A percentile compares a stretch with the other conserved stretches of the same genome.
These are phyloP conservation scores for Phytophthora colocasiae DNA, from an alignment of 352 stramenopile genomes.

Conservation along the genomic window DNA sequence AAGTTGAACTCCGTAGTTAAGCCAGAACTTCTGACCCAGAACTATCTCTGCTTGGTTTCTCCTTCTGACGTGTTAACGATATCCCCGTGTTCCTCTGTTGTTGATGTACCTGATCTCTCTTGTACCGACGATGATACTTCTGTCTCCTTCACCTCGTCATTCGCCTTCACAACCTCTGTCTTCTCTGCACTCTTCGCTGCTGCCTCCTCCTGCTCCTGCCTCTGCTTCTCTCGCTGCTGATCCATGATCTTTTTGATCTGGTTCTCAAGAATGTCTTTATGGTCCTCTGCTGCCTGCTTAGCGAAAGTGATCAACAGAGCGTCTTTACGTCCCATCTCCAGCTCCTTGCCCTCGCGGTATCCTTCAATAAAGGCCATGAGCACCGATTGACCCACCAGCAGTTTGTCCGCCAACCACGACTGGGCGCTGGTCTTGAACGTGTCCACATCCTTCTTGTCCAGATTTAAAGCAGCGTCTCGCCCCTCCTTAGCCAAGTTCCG, in stretches of 20 bases:
- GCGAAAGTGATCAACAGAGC: constrained; percentile 78
- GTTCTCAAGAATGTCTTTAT: constrained; percentile 74
- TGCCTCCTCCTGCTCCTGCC: constrained; percentile 35
- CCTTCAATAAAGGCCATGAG: constrained; percentile 86
- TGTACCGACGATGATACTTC: neutral
- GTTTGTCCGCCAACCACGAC: constrained; percentile 86
- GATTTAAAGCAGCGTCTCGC: constrained; percentile 57
- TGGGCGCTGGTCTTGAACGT: constrained; percentile 66
- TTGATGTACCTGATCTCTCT: neutral
- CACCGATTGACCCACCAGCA: constrained; percentile 82
- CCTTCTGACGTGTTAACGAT: constrained; percentile 12
- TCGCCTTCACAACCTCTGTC: constrained; percentile 6
- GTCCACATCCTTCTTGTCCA: constrained; percentile 75
- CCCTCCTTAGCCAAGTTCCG: constrained; percentile 65
- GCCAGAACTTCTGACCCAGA: neutral
- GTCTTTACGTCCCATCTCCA: constrained; percentile 78
- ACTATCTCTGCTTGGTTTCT: constrained; percentile 27
- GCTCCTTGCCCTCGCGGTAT: constrained; percentile 79
- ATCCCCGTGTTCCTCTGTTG: constrained; percentile 11
- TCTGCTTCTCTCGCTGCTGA: constrained; percentile 64
- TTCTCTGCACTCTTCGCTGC: constrained; percentile 19
- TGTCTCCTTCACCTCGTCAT: neutral
- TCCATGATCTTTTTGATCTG: constrained; percentile 76
- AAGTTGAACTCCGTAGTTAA: neutral
- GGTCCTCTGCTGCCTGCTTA: constrained; percentile 77